phyloP scores from a whole-genome alignment of 2,329 filamentous ascomycete species.

The Sporothrix euskadiensis region DNA sequence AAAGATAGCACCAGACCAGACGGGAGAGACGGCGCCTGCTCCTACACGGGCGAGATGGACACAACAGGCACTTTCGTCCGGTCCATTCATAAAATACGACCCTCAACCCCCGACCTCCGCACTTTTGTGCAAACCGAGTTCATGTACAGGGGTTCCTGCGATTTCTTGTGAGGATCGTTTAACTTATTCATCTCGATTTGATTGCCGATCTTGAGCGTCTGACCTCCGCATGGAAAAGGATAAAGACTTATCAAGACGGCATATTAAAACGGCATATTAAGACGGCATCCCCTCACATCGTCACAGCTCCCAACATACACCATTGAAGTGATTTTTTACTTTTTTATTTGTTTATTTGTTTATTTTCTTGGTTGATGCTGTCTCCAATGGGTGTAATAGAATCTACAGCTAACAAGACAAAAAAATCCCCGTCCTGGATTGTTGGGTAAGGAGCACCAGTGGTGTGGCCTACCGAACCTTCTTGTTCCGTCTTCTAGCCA shows the following conservation, averaged over 20 bases:
- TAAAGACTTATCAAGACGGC: background rate
- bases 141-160: background rate
- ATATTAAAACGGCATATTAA: background rate
- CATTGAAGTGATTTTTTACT: background rate
- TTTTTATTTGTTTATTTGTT: background rate
- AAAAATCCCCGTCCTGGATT: background rate
- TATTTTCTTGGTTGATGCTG: slow-evolving; percentile 20
- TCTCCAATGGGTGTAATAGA: slow-evolving; percentile 25
- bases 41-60: slow-evolving; percentile 1
- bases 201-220: background rate
- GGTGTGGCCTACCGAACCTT: background rate
- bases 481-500: slow-evolving; percentile 9
- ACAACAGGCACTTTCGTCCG: background rate
- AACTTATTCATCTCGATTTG: background rate
- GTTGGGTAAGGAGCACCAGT: background rate
- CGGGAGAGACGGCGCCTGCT: background rate
- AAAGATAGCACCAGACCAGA: background rate
- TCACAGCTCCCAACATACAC: background rate
- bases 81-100: background rate
- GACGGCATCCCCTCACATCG: background rate
- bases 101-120: background rate
- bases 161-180: background rate
- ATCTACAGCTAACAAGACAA: slow-evolving; percentile 22
- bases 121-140: too few relatives aligned
- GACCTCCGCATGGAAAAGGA: background rate